Conservation (phyloP, 768 basidiomycete genomes). For the Boletus bicolor region DNA sequence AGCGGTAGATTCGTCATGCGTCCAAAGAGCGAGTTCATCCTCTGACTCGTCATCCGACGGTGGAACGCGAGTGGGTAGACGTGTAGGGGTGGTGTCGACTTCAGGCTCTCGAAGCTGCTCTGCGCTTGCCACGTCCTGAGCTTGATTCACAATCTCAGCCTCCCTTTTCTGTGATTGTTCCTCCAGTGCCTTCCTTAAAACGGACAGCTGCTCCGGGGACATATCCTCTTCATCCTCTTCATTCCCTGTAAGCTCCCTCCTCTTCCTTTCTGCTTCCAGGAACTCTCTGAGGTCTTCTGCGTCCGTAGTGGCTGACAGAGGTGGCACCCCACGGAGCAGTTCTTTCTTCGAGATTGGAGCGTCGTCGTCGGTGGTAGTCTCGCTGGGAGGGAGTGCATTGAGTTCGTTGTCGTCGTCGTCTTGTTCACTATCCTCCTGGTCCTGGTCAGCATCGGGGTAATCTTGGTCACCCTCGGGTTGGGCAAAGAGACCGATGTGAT, state of each 20-base stretch:
- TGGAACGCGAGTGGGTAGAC: neutral
- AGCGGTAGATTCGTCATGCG: constrained; percentile 40
- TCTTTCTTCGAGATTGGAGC: constrained; percentile 31
- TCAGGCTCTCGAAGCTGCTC: constrained; percentile 2
- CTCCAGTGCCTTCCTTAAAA: constrained; percentile 15
- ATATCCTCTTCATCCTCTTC: constrained; percentile 28
- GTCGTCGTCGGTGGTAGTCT: constrained; percentile 25
- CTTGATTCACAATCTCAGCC: constrained; percentile 2
- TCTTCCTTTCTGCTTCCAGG: constrained; percentile 55
- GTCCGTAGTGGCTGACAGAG: constrained; percentile 45
- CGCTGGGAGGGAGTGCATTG: constrained; percentile 44
- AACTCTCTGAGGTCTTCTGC: constrained; percentile 66
- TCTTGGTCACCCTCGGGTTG: constrained; percentile 38
- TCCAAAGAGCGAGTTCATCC: constrained; percentile 46
- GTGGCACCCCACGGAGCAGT: constrained; percentile 40
- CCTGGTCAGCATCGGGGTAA: constrained; percentile 37
- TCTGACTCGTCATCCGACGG: constrained; percentile 38
- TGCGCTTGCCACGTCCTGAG: constrained; percentile 2
- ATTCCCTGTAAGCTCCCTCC: constrained; percentile 40
- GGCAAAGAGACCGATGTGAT: constrained; percentile 52
- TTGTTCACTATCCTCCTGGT: constrained; percentile 46
- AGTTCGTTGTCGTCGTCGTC: constrained; percentile 60
- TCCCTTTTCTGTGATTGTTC: constrained; percentile 11
- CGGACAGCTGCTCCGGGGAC: constrained; percentile 16
- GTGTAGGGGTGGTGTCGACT: constrained; percentile 19